phyloP scores from a whole-genome alignment of 352 stramenopile species.

The Sclerospora graminicola region DNA sequence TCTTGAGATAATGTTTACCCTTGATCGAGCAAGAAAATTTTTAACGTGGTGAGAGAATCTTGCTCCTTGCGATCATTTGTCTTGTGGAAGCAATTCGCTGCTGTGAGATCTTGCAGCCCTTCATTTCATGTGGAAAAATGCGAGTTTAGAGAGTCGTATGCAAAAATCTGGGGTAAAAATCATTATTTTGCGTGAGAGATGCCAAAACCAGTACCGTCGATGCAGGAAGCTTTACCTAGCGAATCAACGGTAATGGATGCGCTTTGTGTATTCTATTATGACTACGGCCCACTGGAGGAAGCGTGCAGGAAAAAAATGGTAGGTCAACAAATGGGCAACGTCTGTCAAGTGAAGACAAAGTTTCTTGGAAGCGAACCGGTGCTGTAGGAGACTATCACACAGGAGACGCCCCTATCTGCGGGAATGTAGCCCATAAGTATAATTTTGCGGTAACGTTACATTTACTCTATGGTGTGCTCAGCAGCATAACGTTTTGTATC shows the following conservation, averaged over 20 bases:
- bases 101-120: constrained; percentile 23
- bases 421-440: constrained; percentile 44
- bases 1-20: constrained; percentile 66
- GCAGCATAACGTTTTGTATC: constrained; percentile 60
- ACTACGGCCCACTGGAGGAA: constrained; percentile 45
- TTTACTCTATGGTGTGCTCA: constrained; percentile 51
- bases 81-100: constrained; percentile 52
- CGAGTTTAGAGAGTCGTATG: constrained; percentile 6
- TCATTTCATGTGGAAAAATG: constrained; percentile 4
- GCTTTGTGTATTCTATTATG: constrained; percentile 65
- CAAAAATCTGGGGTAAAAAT: constrained; percentile 21
- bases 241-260: constrained; percentile 59
- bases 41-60: constrained; percentile 71
- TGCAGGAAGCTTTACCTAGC: constrained; percentile 48
- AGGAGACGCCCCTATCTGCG: constrained; percentile 53
- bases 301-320: constrained; percentile 39
- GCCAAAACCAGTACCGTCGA: constrained; percentile 14
- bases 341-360: constrained; percentile 50
- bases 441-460: constrained; percentile 62
- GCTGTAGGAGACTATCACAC: constrained; percentile 45
- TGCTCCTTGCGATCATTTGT: constrained; percentile 43
- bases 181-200: constrained; percentile 28
- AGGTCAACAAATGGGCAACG: constrained; percentile 56
- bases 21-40: constrained; percentile 50
- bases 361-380: constrained; percentile 43